Base-by-base conservation (phyloP, 495 filamentous ascomycete genomes). In the Annulohypoxylon moriforme region DNA sequence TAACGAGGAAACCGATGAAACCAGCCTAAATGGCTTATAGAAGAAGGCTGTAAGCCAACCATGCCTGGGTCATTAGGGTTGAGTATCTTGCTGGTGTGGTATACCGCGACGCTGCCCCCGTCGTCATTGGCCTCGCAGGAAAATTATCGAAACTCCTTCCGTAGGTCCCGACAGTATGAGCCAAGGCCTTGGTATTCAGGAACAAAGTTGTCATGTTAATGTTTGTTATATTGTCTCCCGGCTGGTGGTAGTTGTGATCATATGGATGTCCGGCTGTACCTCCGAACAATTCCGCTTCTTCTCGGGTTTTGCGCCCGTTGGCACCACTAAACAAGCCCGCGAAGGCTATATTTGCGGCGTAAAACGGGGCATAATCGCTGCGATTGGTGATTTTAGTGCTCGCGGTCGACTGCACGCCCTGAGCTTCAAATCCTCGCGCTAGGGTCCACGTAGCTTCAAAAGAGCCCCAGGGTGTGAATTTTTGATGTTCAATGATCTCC, bases 401-500 rank as follows among this genome's bases (percentile, higher is more conserved):
- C 4, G 74, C 77, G 33, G 68, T n/a, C 1, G 47, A 78, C 0
- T 76, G 73, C 3, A 82, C 64, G 2, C 77, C 47, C 24, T 73
- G 60, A 38, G 11, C 76, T 1, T 69, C 38, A 72, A 83, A 88
- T 71, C 84, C 89, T 1, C 82, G 56, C 63, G 84, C 72, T 67
- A 89, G 87, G 56, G 86, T 74, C 3, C 77, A 59, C 76, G 89
- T 84, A 20, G 86, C 86, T 34, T 85, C 71, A 27, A 76, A 87
- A 40, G 84, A 88, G 2, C 89, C 89, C 0, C 79, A 58, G 0
- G 88, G 88, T 4, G 36, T 13, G 5, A n/a, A n/a, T n/a, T n/a
- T n/a, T n/a, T 14, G 11, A 40, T 40, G 11, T 13, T 11, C n/a
- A n/a, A n/a, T n/a, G n/a, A 11, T 36, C 2, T 36, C 33, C 33